Evolutionary conservation across 352 stramenopile genomes (phyloP).

Genomic region (Phytophthora pistaciae): DNA sequence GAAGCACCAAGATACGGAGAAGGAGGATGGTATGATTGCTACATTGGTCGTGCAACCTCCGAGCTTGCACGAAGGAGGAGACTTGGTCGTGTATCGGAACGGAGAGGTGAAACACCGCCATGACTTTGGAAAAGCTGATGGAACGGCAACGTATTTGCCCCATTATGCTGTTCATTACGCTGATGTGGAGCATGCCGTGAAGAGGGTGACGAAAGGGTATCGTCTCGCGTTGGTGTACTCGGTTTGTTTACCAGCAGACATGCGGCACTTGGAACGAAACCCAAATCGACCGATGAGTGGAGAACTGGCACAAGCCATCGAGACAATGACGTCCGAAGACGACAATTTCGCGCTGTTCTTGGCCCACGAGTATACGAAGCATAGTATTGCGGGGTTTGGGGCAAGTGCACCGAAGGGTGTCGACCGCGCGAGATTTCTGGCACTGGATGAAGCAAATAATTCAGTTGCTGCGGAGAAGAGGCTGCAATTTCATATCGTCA

Average conservation of each 20-base stretch:
- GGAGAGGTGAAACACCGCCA: conserved; percentile 17
- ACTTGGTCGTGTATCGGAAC: conserved; percentile 31
- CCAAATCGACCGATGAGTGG: conserved; percentile 1
- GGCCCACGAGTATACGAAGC: conserved; percentile 27
- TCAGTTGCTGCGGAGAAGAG: conserved; percentile 2
- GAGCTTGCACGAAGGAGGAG: conserved; percentile 29
- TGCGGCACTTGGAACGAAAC: conserved; percentile 10
- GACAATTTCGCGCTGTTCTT: conserved; percentile 32
- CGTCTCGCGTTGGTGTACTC: conserved; percentile 37
- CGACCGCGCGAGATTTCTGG: conserved; percentile 21
- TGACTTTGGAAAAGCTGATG: conserved; percentile 28
- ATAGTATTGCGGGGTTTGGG: conserved; percentile 18
- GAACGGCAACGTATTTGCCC: conserved; percentile 10
- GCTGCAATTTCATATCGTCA: conserved; percentile 23
- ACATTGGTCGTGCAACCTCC: conserved; percentile 40
- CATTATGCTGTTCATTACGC: conserved; percentile 41
- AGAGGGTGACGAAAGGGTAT: conserved; percentile 31
- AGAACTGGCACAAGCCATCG: conserved; percentile 20
- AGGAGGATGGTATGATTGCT: conserved; percentile 55
- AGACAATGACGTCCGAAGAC: conserved; percentile 45
- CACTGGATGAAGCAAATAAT: conserved; percentile 8
- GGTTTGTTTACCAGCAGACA: conserved; percentile 29
- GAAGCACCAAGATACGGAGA: conserved; percentile 60
- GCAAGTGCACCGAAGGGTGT: conserved; percentile 22
- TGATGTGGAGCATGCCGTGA: conserved; percentile 29